Evolutionary conservation across 306 rosid genomes (phyloP).

Genomic region (Pachyrhizus erosus): DNA sequence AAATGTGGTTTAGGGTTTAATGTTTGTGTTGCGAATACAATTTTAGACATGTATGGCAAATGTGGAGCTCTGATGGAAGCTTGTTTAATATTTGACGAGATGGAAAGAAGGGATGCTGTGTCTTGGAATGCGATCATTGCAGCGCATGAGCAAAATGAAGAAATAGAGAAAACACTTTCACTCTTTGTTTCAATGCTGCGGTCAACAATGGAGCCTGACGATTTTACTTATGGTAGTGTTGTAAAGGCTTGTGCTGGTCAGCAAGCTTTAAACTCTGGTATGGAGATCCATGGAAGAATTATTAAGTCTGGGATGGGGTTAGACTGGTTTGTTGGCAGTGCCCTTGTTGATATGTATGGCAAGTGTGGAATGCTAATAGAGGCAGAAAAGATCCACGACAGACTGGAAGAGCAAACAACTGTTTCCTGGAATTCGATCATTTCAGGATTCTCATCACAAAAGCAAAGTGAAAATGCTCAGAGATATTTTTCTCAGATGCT

Average conservation of each 20-base stretch:
- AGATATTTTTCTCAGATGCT: constrained; percentile 72
- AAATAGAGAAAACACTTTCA: constrained; percentile 57
- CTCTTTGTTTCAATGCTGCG: constrained; percentile 73
- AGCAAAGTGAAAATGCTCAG: constrained; percentile 80
- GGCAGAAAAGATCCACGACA: constrained; percentile 75
- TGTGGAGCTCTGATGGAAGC: constrained; percentile 70
- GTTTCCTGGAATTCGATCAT: constrained; percentile 90
- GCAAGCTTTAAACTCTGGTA: constrained; percentile 64
- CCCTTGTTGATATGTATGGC: constrained; percentile 86
- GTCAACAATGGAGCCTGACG: constrained; percentile 81
- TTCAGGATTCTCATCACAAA: constrained; percentile 79
- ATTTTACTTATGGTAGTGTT: constrained; percentile 84
- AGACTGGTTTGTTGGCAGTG: constrained; percentile 76
- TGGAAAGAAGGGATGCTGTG: constrained; percentile 77
- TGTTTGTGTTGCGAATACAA: constrained; percentile 81
- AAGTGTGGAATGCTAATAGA: constrained; percentile 84
- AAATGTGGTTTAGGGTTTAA: constrained; percentile 62
- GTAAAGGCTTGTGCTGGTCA: constrained; percentile 79
- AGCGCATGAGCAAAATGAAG: constrained; percentile 79
- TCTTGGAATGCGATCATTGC: constrained; percentile 93
- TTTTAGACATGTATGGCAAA: constrained; percentile 89
- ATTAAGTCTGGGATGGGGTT: constrained; percentile 74
- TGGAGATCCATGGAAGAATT: constrained; percentile 81
- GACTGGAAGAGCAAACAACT: constrained; percentile 64
- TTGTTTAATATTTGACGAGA: constrained; percentile 67